Evolutionary conservation across 2,329 filamentous ascomycete genomes (phyloP), one percentile per base, ranked within the genome.

Genomic region (Fusarium sp.): DNA sequence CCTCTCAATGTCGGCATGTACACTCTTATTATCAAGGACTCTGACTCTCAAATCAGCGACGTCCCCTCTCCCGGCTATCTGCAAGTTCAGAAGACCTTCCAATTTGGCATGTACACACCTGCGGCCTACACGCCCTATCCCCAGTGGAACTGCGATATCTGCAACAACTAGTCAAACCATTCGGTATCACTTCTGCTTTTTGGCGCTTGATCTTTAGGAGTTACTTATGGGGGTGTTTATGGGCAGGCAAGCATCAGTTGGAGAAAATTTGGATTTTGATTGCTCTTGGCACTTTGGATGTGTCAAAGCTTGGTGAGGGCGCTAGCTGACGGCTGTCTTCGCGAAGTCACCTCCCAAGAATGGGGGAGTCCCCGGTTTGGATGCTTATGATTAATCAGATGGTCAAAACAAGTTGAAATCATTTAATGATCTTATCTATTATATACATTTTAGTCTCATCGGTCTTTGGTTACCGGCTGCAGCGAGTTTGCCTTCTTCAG

Each of bases 11-110:
- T 82, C 2, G 81, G 84, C 54, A 76, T 85, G 73, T 91, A 90
- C 78, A 88, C 87, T 1, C 81, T 91, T 11, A 79, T 90, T 58
- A 83, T 91, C 74, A 84, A 86, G 75, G 88, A 90, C 72, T 82
- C 88, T 4, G 86, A 85, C 20, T 79, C 80, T 27, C 78, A 77
- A 35, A 77, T 85, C 45, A 85, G 76, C 62, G 84, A 83, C n/a
- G 76, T 80, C 2, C 79, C 86, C 5, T 78, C 85, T 56, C 72
- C 87, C 7, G 88, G 88, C 18, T 89, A 89, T 69, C 76, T 90
- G 13, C 80, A 79, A 13, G 78, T 82, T 4, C 85, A 78, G 62
- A 74, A 79, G 42, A 77, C 76, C 33, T 85, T 88, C 73, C 79
- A 72, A 2, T 90, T 90, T 67, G 87, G 87, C 53, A 77, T 90